These are phyloP conservation scores for Lachnellula cervina DNA, from an alignment of 2,329 filamentous ascomycete species.

Conservation along the genomic window DNA sequence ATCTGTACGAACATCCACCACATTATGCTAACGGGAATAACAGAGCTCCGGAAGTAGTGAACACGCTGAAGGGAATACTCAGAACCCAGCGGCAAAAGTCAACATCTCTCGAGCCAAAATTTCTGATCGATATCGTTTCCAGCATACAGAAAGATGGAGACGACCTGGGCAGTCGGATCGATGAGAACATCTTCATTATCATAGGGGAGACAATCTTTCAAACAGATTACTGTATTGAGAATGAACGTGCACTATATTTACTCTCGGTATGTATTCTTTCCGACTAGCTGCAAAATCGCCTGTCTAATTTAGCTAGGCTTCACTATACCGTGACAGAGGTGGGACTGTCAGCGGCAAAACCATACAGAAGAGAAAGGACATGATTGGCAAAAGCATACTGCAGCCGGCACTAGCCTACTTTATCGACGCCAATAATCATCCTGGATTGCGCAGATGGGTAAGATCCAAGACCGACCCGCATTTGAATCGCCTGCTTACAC, in stretches of 20 bases:
- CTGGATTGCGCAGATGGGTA: conserved; percentile 27
- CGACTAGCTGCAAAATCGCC: background rate
- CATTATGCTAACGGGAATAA: background rate
- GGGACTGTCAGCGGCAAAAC: background rate
- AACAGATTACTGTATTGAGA: conserved; percentile 14
- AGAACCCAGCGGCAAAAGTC: conserved; percentile 2
- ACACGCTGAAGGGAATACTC: conserved; percentile 9
- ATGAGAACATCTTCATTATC: conserved; percentile 14
- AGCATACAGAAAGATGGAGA: conserved; percentile 15
- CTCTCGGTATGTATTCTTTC: conserved; percentile 22
- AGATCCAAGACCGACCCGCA: background rate
- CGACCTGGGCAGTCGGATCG: conserved; percentile 19
- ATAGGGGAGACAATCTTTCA: conserved; percentile 20
- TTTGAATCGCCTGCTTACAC: conserved; percentile 5
- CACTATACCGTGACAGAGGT: conserved; percentile 9
- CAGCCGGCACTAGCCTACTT: conserved; percentile 19
- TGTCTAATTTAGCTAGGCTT: conserved; percentile 10
- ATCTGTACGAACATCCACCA: background rate
- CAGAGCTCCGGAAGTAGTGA: background rate
- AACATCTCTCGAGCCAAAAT: conserved; percentile 2
- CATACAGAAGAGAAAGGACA: conserved; percentile 11
- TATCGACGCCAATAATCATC: conserved; percentile 8
- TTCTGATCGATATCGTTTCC: conserved; percentile 6
- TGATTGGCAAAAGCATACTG: conserved; percentile 19
- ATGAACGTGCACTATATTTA: conserved; percentile 24